Percentiles rank a stretch among this genome's conserved stretches.
phyloP scores from a whole-genome alignment of 108 stramenopile species.

The Cylindrotheca closterium region DNA sequence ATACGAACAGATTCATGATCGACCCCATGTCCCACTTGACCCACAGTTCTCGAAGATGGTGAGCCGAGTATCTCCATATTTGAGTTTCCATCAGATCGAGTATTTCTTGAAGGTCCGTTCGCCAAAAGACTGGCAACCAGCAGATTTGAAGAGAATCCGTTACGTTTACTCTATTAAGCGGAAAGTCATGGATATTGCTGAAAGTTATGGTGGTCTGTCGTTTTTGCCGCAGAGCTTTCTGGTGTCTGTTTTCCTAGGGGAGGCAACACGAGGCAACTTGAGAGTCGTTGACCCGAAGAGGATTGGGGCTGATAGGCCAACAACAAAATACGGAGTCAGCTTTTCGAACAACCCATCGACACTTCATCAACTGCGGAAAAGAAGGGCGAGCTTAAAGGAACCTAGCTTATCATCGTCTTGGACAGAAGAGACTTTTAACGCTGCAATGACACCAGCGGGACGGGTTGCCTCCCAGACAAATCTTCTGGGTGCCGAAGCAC shows the following conservation, averaged over 20 bases:
- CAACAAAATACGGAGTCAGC: constrained; percentile 2
- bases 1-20: constrained; percentile 68
- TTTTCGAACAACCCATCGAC: constrained; percentile 46
- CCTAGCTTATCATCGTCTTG: constrained; percentile 2
- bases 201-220: constrained; percentile 84
- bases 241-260: constrained; percentile 86
- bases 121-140: constrained; percentile 77
- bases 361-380: constrained; percentile 26
- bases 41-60: constrained; percentile 66
- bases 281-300: constrained; percentile 30
- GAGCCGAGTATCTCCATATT: constrained; percentile 69
- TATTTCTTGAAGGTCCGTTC: constrained; percentile 66
- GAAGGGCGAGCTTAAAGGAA: constrained; percentile 26
- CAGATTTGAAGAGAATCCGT: constrained; percentile 76
- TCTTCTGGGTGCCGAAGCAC: constrained; percentile 9
- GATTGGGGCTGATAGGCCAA: not conserved
- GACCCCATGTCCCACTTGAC: constrained; percentile 75
- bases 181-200: constrained; percentile 86
- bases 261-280: constrained; percentile 79
- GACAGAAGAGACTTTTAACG: constrained; percentile 12
- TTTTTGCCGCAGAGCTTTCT: constrained; percentile 90
- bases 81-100: constrained; percentile 79
- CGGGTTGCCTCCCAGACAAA: constrained; percentile 59
- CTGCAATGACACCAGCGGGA: constrained; percentile 71
- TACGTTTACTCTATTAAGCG: constrained; percentile 87